Evolutionary conservation across 2,329 filamentous ascomycete genomes (phyloP).

Genomic region (Phaeophleospora eucalypticola): DNA sequence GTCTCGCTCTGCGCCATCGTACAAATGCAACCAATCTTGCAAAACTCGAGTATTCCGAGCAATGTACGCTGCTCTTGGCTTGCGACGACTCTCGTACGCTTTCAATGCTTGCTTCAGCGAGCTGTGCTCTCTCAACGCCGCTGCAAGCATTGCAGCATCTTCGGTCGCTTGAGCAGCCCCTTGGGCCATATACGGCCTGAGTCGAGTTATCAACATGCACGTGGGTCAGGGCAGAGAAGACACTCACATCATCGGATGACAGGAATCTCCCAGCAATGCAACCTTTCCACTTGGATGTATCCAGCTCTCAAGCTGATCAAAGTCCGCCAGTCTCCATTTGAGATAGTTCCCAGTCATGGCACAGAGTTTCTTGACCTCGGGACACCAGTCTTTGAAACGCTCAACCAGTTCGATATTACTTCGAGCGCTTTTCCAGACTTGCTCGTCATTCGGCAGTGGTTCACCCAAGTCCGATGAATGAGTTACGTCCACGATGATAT

Average conservation of each 20-base stretch:
- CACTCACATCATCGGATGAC: constrained; percentile 57
- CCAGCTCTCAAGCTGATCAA: constrained; percentile 56
- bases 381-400: constrained; percentile 30
- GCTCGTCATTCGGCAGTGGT: constrained; percentile 18
- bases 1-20: constrained; percentile 27
- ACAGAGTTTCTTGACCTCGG: constrained; percentile 29
- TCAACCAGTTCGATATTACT: constrained; percentile 26
- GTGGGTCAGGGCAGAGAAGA: not conserved
- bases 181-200: constrained; percentile 59
- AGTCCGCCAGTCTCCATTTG: constrained; percentile 61
- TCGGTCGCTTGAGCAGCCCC: constrained; percentile 67
- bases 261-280: constrained; percentile 60
- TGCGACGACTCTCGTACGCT: constrained; percentile 18
- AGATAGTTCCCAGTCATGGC: constrained; percentile 47
- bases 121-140: constrained; percentile 19
- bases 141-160: constrained; percentile 55
- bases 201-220: not conserved
- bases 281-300: constrained; percentile 49
- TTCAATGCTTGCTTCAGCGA: constrained; percentile 11
- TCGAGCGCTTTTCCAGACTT: constrained; percentile 29
- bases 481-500: constrained; percentile 30
- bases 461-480: constrained; percentile 19
- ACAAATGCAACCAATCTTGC: constrained; percentile 32
- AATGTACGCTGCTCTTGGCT: constrained; percentile 25
- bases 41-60: constrained; percentile 31